Evolutionary conservation across 1,139 yeast species (phyloP).

Genomic region (Taphrina betulina): DNA sequence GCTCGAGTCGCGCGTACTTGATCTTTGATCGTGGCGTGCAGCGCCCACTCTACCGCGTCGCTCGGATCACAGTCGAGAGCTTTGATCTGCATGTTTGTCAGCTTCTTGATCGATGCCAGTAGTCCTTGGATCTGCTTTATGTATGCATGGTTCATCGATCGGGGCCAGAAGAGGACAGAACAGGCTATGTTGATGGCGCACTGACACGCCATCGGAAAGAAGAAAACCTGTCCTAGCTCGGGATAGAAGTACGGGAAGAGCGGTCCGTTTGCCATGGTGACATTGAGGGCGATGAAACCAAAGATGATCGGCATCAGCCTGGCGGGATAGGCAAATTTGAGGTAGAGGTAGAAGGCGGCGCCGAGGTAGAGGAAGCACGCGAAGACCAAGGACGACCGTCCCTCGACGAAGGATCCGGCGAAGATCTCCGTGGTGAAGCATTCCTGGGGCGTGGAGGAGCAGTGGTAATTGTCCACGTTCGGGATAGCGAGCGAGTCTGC

Average conservation of each 20-base stretch:
- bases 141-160: conserved; percentile 33
- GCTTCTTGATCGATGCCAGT: conserved; percentile 8
- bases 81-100: conserved; percentile 19
- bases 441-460: conserved; percentile 4
- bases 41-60: conserved; percentile 21
- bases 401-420: conserved; percentile 33
- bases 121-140: conserved; percentile 14
- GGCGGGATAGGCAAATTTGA: conserved; percentile 31
- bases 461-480: conserved; percentile 4
- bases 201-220: conserved; percentile 28
- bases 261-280: conserved; percentile 28
- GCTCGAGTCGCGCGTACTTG: conserved; percentile 14
- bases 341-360: conserved; percentile 15
- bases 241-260: conserved; percentile 34
- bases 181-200: conserved; percentile 31
- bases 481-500: conserved; percentile 6
- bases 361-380: conserved; percentile 29
- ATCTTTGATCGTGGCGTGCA: conserved; percentile 22
- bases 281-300: conserved; percentile 26
- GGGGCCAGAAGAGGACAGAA: conserved; percentile 33
- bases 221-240: conserved; percentile 21
- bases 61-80: conserved; percentile 31
- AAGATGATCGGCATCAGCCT: conserved; percentile 12
- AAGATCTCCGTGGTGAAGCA: conserved; percentile 32
- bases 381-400: conserved; percentile 28